Evolutionary conservation across 257 asterid species (phyloP), one percentile per base, ranked within the genome.

Genomic region (Ophiorrhiza pumila): DNA sequence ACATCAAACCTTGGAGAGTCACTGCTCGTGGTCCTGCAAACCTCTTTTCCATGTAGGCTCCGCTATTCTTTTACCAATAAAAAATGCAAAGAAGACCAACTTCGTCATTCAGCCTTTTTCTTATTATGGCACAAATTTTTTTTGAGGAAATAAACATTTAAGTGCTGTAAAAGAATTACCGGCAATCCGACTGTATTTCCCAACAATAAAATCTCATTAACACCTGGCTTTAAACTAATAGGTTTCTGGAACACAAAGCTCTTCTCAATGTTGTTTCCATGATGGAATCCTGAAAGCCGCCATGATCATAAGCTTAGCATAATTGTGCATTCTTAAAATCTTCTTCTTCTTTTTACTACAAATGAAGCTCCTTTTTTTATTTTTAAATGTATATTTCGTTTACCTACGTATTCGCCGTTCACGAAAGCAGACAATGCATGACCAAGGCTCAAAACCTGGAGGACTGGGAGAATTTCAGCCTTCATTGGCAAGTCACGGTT

Each of bases 31-130:
- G 96, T 66, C 99, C 99, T 1, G 98, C 97, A 76, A 84, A 92
- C 73, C 99, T 83, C 87, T 58, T 95, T 80, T 95, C 99, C 99
- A 95, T 95, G 78, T 78, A 90, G 17, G 97, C 99, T 69, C 99
- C 99, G 55, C 99, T 95, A 74, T 95, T 95, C 99, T 94, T n/a
- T n/a, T n/a, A n/a, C n/a, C n/a, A n/a, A 62, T 23, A 81, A 9
- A 69, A 34, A 9, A 12, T 5, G 43, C 53, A 68, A 68, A 1
- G 29, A 58, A n/a, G n/a, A n/a, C n/a, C 22, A 20, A 31, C 25
- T 45, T 25, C 1, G 49, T 59, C 4, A 58, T 34, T 17, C 6
- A n/a, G 18, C 15, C 15, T 50, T n/a, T n/a, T n/a, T n/a, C n/a
- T n/a, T n/a, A n/a, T n/a, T n/a, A n/a, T n/a, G n/a, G n/a, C n/a